Evolutionary conservation across 2,329 filamentous ascomycete genomes (phyloP).

Genomic region (Talaromyces amestolkiae): DNA sequence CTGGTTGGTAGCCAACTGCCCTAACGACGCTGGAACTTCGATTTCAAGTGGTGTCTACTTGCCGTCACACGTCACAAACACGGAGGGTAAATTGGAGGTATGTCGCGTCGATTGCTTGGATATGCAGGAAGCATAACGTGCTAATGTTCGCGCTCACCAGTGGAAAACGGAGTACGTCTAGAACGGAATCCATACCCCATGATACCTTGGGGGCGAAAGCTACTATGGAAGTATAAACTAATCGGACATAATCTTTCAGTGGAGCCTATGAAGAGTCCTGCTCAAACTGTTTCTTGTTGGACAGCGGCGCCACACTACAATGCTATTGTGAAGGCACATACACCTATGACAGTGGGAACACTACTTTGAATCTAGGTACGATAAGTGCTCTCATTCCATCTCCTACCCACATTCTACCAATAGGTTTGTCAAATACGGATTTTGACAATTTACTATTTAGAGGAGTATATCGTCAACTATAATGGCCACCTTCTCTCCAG

Average conservation of each 20-base stretch:
- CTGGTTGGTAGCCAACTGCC: constrained; percentile 21
- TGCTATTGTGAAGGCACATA: not conserved
- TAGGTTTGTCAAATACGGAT: not conserved
- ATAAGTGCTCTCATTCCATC: not conserved
- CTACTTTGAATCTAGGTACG: constrained; percentile 11
- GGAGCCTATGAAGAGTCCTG: constrained; percentile 9
- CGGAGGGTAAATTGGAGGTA: constrained; percentile 14
- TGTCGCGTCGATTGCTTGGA: not conserved
- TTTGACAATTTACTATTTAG: not conserved
- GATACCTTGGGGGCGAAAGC: not conserved
- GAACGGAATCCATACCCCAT: not conserved
- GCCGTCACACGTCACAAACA: constrained; percentile 12
- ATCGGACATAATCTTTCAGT: not conserved
- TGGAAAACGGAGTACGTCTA: constrained; percentile 10
- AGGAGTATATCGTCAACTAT: constrained; percentile 23
- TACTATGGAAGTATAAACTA: not conserved
- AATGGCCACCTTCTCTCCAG: constrained; percentile 21
- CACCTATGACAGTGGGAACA: not conserved
- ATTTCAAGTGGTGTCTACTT: constrained; percentile 22
- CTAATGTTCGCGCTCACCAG: not conserved
- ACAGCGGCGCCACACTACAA: not conserved
- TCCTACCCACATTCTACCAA: not conserved
- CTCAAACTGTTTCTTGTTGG: not conserved
- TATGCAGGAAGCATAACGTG: not conserved
- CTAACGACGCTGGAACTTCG: constrained; percentile 5